Base-by-base conservation (phyloP, 441 rosid genomes). In the Cnidoscolus chayamansa region DNA sequence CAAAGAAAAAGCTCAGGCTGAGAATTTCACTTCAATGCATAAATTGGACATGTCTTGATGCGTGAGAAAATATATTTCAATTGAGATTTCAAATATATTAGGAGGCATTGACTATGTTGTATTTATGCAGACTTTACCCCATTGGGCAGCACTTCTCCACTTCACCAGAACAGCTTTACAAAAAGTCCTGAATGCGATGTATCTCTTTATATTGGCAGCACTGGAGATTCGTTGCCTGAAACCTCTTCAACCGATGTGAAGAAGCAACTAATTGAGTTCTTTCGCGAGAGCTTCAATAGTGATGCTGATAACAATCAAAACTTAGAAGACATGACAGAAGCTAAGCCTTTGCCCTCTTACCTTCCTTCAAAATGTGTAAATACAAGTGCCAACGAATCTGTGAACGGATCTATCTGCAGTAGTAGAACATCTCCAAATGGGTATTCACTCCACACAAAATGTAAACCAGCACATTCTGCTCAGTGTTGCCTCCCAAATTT, bases 241-340 rank as follows among this genome's bases (percentile, higher is more conserved):
- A 49, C 77, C 5, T 72, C 84, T 67, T 77, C 84, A n/a, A 48
- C 76, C 0, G 87, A 80, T 0, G 40, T 65, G 51, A 88, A 82
- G 72, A 89, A 84, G 84, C 94, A 75, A 75, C 84, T 89, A 2
- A 67, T 84, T 30, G 92, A 89, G 68, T 81, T 86, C 68, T 85
- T 89, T 51, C 74, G 77, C 1, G 88, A 87, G 65, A 83, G 88
- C 77, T 76, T 79, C 40, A 35, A 54, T 31, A 6, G 75, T 19
- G 43, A 17, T 10, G 65, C 5, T 7, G 73, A 70, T 7, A 64
- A 47, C 25, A 74, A 70, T 65, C 54, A 54, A 61, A 65, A 61
- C 63, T 60, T 76, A 57, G 72, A 72, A 51, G 68, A 64, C 37
- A 54, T 17, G 31, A 57, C 8, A 37, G 71, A 79, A 73, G 37